phyloP scores from a whole-genome alignment of 1,284 basidiomycete genomes.

The Austroboletus rostrupii region DNA sequence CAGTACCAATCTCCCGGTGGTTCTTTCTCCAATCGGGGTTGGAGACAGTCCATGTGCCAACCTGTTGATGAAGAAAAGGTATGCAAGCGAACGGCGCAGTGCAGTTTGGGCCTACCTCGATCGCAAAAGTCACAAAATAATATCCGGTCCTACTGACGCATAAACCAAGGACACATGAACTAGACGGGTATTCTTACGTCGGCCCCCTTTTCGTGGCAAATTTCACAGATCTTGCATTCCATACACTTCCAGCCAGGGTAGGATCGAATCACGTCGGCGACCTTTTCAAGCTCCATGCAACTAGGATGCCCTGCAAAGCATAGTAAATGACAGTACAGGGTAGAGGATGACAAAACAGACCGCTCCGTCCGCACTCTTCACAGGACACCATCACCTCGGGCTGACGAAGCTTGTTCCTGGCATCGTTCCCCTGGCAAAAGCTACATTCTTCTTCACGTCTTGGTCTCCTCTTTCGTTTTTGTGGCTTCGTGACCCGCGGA shows the following conservation, averaged over 20 bases:
- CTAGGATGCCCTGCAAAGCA: constrained; percentile 64
- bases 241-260: constrained; percentile 84
- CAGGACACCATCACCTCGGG: constrained; percentile 69
- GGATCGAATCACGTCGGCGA: constrained; percentile 53
- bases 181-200: constrained; percentile 62
- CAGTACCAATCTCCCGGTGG: constrained; percentile 79
- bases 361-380: constrained; percentile 62
- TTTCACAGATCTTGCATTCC: constrained; percentile 92
- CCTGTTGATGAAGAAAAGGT: constrained; percentile 40
- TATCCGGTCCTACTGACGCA: constrained; percentile 61
- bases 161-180: constrained; percentile 11
- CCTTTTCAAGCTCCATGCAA: constrained; percentile 60
- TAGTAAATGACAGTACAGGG: constrained; percentile 22
- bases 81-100: constrained; percentile 2
- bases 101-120: constrained; percentile 52
- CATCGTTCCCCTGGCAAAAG: constrained; percentile 61
- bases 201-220: constrained; percentile 82
- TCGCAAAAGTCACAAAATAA: constrained; percentile 95
- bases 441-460: constrained; percentile 59
- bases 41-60: constrained; percentile 89
- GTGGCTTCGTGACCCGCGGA: constrained; percentile 37
- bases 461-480: constrained; percentile 52
- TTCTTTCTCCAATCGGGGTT: constrained; percentile 65
- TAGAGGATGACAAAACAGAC: constrained; percentile 33
- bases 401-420: constrained; percentile 50